phyloP scores from a whole-genome alignment of 169 alveolate species.

The Fabrea salina region DNA sequence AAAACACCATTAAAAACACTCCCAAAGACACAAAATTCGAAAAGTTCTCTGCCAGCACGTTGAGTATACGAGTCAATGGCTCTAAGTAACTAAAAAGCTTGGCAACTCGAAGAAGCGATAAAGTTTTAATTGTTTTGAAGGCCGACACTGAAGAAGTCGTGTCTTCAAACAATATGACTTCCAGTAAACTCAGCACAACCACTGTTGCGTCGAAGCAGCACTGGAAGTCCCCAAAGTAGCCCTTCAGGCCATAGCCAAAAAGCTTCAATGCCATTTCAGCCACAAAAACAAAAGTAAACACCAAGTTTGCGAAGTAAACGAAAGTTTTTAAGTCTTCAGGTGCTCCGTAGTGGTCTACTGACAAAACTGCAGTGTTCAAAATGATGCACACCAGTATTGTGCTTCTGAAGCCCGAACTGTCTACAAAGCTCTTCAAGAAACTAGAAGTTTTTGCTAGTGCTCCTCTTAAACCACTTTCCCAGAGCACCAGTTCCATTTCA shows the following conservation, averaged over 20 bases:
- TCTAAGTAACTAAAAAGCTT: slow-evolving; percentile 63
- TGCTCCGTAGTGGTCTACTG: slow-evolving; percentile 51
- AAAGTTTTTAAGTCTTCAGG: slow-evolving; percentile 3
- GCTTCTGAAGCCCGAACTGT: too few relatives aligned
- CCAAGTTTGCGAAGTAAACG: slow-evolving; percentile 21
- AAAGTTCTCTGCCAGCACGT: slow-evolving; percentile 54
- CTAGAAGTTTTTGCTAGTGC: background rate
- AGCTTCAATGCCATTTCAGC: slow-evolving; percentile 52
- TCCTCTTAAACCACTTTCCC: background rate
- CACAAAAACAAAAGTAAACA: slow-evolving; percentile 44
- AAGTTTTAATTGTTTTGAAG: slow-evolving; percentile 57
- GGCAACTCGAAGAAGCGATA: slow-evolving; percentile 75
- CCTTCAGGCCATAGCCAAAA: slow-evolving; percentile 40
- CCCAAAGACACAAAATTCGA: slow-evolving; percentile 38
- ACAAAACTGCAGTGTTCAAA: slow-evolving; percentile 43
- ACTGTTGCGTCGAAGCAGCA: slow-evolving; percentile 44
- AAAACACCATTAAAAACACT: slow-evolving; percentile 57
- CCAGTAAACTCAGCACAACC: slow-evolving; percentile 6
- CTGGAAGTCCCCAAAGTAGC: slow-evolving; percentile 38
- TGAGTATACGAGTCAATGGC: slow-evolving; percentile 69
- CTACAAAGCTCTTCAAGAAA: background rate
- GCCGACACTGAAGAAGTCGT: slow-evolving; percentile 29
- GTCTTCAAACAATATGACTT: background rate
- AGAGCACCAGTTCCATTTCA: background rate
- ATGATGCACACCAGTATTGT: slow-evolving; percentile 32